Base-by-base conservation (phyloP, 306 rosid genomes). In the Corylus americana region DNA sequence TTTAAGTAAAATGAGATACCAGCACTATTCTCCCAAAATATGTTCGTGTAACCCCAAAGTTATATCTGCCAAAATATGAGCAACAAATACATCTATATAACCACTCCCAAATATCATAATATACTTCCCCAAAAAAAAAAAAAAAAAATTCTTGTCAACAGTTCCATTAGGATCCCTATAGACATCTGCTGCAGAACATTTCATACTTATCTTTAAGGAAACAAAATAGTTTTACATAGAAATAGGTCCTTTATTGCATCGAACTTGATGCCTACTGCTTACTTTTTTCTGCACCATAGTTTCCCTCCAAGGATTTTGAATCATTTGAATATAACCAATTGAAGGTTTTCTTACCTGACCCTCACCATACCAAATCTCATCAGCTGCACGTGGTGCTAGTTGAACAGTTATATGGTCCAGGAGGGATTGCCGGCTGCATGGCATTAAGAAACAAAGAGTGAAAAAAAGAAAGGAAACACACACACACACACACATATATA, bases 381-480 rank as follows among this genome's bases (percentile, higher is more conserved):
- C 98, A 51, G 98, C 98, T 25, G 98, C 98, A 74, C 98, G 98
- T 25, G 98, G 97, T 66, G 98, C 97, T 69, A 95, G 90, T 88
- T 91, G 98, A 87, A 92, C 92, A 54, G 98, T 95, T 79, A 95
- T 95, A 87, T 92, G 97, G 84, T 95, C 98, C 69, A 92, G 82
- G 73, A 92, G 91, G 70, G 98, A 92, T 80, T 92, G 97, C 20
- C 97, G 95, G 77, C 98, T 95, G 93, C 93, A 82, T 57, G 39
- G 80, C 53, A 85, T 74, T 64, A 79, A 58, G 29, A 75, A 78
- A 74, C 54, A 58, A 58, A 4, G 62, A 39, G 74, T 79, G 44
- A 78, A 49, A 22, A 22, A 66, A 80, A 75, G 45, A 68, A 79
- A 37, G 71, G 35, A 79, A 54, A 42, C 45, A 42, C 44, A 3